Base-by-base conservation (phyloP, 2,329 filamentous ascomycete species). In the Arachnomyces sp. region DNA sequence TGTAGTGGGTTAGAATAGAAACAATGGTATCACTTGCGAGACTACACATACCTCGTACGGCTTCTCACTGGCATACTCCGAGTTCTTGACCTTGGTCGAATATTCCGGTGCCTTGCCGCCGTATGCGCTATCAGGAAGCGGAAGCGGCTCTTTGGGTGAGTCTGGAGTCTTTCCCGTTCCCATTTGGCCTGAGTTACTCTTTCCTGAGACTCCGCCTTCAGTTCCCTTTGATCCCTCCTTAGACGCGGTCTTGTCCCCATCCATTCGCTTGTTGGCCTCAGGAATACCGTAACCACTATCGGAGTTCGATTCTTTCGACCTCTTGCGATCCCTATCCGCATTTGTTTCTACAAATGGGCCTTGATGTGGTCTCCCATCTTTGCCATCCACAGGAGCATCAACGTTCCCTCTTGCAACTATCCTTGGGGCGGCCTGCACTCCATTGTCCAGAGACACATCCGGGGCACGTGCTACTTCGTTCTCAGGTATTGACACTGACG, bases 301-400 rank as follows among this genome's bases (percentile, higher is more conserved):
- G 5, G 51, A 46, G 5, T 47, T 49, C 25, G 9, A 25, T 5
- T 55, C 56, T 33, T 61, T 59, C 17, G 53, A 50, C 42, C 61
- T 61, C 46, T 70, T 70, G 43, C 65, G 61, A 45, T 70, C 67
- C 39, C 68, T 59, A 20, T 70, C 67, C 16, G 67, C 66, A 31
- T 50, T 63, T 4, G 67, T 70, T 47, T 72, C 69, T 34, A 72
- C 66, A 56, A 76, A 81, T 2, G 92, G 92, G 2, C 92, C 92
- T 14, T 82, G 78, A 58, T 95, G 90, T 34, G 92, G 92, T 66
- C 89, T 92, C 35, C 92, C 92, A 66, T 96, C 92, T 53, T 84
- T 82, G 34, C 89, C 89, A 59, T 96, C 92, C 14, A 95, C 82
- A 0, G 90, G 90, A 41, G 84, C 86, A 67, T 92, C 82, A 13